Conservation (phyloP, 257 asterid genomes). For the Lycium barbarum region DNA sequence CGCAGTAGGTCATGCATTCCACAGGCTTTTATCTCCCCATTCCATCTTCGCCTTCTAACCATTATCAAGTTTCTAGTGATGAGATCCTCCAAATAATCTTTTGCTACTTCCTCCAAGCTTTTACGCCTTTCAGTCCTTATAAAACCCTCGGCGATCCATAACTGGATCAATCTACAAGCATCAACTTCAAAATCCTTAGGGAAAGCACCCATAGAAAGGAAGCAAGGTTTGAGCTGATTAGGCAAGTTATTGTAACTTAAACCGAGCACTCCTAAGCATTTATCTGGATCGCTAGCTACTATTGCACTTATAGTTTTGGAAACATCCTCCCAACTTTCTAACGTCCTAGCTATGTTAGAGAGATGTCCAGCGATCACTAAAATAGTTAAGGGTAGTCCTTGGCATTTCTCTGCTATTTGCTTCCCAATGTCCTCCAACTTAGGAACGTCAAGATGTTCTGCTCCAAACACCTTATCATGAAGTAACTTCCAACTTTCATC, state of each 20-base stretch:
- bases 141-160: constrained; percentile 35
- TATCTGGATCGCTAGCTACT: neutral
- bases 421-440: neutral
- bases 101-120: neutral
- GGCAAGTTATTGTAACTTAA: constrained; percentile 30
- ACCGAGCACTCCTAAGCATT: neutral
- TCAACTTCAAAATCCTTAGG: neutral
- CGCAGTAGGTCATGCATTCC: constrained; percentile 24
- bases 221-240: constrained; percentile 18
- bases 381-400: constrained; percentile 32
- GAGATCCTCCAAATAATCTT: constrained; percentile 24
- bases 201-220: constrained; percentile 28
- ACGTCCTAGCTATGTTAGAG: neutral
- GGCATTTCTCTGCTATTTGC: constrained; percentile 16
- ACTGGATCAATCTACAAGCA: constrained; percentile 20
- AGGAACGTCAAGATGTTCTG: neutral
- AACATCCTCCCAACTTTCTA: constrained; percentile 23
- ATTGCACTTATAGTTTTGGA: neutral
- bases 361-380: constrained; percentile 31
- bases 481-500: constrained; percentile 31
- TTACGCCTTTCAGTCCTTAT: neutral
- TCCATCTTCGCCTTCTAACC: constrained; percentile 1
- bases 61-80: constrained; percentile 22
- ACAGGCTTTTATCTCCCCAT: constrained; percentile 19
- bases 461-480: constrained; percentile 17